Conservation (phyloP, 768 basidiomycete species). For the Hortiboletus campestris region DNA sequence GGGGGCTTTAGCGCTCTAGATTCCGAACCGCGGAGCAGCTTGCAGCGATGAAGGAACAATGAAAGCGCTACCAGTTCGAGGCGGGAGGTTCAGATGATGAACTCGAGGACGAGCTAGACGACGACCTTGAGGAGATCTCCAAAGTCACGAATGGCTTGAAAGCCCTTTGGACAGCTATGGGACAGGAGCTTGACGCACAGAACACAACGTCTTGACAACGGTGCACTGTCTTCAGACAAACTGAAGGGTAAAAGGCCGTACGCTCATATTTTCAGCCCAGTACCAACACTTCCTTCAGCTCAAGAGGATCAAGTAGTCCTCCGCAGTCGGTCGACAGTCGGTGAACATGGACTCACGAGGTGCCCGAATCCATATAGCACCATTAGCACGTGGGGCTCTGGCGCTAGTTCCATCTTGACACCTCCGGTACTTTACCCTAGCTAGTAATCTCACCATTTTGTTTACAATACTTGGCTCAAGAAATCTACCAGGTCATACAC, state of each 20-base stretch:
- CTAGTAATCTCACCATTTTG: no score
- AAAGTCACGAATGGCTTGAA: slow-evolving; percentile 76
- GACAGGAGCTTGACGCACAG: slow-evolving; percentile 85
- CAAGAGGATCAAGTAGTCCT: slow-evolving; percentile 53
- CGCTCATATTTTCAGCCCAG: slow-evolving; percentile 15
- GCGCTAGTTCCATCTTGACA: no score
- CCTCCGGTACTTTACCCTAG: no score
- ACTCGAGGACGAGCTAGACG: slow-evolving; percentile 90
- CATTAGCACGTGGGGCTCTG: no score
- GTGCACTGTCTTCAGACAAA: slow-evolving; percentile 79
- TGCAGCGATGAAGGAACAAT: slow-evolving; percentile 59
- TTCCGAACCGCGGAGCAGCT: slow-evolving; percentile 51
- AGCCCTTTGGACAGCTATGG: slow-evolving; percentile 77
- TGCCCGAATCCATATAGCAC: no score
- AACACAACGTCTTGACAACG: slow-evolving; percentile 77
- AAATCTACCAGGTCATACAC: no score
- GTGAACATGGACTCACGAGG: no score
- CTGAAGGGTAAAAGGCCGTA: slow-evolving; percentile 66
- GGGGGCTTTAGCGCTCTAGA: slow-evolving; percentile 40
- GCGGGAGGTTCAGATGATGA: slow-evolving; percentile 89
- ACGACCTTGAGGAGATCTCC: slow-evolving; percentile 84
- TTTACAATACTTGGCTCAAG: no score
- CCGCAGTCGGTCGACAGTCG: no score
- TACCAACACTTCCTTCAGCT: slow-evolving; percentile 39
- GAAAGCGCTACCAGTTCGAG: slow-evolving; percentile 90